Conservation (phyloP, 768 basidiomycete genomes). For the Lactifluus echinatus region DNA sequence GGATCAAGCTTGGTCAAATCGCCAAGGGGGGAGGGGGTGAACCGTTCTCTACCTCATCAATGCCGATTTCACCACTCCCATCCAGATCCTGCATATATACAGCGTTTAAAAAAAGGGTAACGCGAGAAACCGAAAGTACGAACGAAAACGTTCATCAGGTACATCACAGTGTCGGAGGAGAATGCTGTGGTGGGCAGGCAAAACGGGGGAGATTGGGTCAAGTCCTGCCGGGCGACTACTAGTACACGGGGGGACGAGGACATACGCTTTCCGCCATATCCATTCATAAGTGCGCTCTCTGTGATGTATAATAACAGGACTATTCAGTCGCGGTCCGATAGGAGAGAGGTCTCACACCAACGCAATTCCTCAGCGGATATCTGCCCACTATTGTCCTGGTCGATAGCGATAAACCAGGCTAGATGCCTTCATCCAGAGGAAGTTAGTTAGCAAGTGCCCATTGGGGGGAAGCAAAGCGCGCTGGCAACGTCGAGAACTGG, state of each 20-base stretch:
- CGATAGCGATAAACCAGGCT: slow-evolving; percentile 2
- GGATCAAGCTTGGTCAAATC: not conserved
- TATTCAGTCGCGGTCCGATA: not conserved
- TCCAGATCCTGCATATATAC: not conserved
- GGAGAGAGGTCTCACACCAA: not conserved
- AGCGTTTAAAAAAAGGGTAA: not conserved
- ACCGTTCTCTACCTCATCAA: not conserved
- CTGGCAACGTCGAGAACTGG: not conserved
- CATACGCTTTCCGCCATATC: slow-evolving; percentile 3
- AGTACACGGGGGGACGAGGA: no score
- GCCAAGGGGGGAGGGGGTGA: not conserved
- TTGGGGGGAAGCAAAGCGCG: not conserved
- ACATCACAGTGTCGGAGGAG: not conserved
- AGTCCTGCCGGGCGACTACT: not conserved
- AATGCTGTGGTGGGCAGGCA: not conserved
- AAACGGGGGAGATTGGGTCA: not conserved
- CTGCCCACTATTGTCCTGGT: slow-evolving; percentile 2
- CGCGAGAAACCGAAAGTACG: not conserved
- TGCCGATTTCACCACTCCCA: not conserved
- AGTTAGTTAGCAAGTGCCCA: no score
- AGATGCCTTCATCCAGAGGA: not conserved
- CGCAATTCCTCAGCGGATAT: slow-evolving; percentile 1
- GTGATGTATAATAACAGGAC: not conserved
- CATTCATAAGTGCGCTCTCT: slow-evolving; percentile 3
- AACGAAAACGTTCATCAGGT: slow-evolving; percentile 4